phyloP scores from a whole-genome alignment of 2,329 filamentous ascomycete genomes.

The Epichloe coenophiala region DNA sequence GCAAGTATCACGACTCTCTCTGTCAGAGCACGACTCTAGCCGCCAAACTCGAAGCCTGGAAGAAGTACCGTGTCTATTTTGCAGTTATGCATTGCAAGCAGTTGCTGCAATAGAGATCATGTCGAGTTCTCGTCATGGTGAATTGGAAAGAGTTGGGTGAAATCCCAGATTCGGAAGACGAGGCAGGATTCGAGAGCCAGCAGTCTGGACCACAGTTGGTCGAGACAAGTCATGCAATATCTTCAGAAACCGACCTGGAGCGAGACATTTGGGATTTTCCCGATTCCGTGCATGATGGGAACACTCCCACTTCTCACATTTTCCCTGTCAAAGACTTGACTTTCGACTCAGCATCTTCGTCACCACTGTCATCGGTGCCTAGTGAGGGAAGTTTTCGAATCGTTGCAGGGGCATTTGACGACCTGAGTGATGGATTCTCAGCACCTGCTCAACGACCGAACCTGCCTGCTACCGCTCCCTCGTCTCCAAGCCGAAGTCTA shows the following conservation, averaged over 20 bases:
- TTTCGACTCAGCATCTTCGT: slow-evolving; percentile 14
- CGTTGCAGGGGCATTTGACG: background rate
- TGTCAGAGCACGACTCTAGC: background rate
- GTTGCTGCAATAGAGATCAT: slow-evolving; percentile 13
- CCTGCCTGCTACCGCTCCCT: background rate
- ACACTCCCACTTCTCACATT: background rate
- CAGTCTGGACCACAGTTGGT: slow-evolving; percentile 3
- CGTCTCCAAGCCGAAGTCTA: background rate
- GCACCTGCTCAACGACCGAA: background rate
- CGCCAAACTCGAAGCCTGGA: background rate
- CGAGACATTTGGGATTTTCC: slow-evolving; percentile 24
- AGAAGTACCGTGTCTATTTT: background rate
- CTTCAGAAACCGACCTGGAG: background rate
- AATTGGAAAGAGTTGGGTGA: slow-evolving; percentile 37
- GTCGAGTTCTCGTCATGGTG: slow-evolving; percentile 22
- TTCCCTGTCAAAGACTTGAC: background rate
- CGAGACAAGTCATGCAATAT: background rate
- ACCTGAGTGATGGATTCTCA: background rate
- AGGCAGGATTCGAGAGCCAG: slow-evolving; percentile 28
- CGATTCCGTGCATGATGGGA: slow-evolving; percentile 15
- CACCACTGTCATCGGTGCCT: slow-evolving; percentile 20
- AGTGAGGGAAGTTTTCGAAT: slow-evolving; percentile 15
- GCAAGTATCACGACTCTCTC: background rate
- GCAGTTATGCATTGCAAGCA: background rate
- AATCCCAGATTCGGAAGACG: slow-evolving; percentile 38